Conservation (phyloP, 805 yeast species). For the Torulaspora delbrueckii region DNA sequence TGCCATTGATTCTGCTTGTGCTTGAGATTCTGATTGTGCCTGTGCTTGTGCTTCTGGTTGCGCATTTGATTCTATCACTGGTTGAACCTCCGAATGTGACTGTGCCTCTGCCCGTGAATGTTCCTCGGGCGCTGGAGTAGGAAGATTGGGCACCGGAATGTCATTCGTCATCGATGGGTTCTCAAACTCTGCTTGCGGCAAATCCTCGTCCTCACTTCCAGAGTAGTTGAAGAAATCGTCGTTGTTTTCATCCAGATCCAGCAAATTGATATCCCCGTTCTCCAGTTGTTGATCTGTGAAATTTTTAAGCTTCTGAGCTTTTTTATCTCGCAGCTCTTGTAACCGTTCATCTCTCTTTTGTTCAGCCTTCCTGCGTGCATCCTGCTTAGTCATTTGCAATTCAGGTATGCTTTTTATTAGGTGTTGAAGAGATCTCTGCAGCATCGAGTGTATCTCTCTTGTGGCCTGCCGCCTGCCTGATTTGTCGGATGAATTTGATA, state of each 20-base stretch:
- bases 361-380: conserved; percentile 32
- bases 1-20: background rate
- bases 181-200: background rate
- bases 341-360: conserved; percentile 33
- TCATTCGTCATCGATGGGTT: no score
- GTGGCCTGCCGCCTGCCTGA: conserved; percentile 7
- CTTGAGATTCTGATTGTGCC: background rate
- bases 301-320: conserved; percentile 30
- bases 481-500: conserved; percentile 10
- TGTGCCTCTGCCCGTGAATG: background rate
- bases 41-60: background rate
- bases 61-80: background rate
- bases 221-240: conserved; percentile 34
- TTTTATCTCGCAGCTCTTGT: conserved; percentile 32
- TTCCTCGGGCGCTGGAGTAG: background rate
- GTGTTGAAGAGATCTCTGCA: conserved; percentile 18
- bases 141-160: background rate
- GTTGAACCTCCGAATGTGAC: background rate
- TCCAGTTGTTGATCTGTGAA: conserved; percentile 29
- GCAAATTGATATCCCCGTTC: conserved; percentile 26
- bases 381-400: conserved; percentile 17
- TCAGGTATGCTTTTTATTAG: conserved; percentile 16
- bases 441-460: conserved; percentile 7
- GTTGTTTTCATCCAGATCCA: conserved; percentile 27
- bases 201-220: conserved; percentile 31